These are phyloP conservation scores for Ilex asprella DNA, from an alignment of 257 asterid genomes.

Conservation along the genomic window DNA sequence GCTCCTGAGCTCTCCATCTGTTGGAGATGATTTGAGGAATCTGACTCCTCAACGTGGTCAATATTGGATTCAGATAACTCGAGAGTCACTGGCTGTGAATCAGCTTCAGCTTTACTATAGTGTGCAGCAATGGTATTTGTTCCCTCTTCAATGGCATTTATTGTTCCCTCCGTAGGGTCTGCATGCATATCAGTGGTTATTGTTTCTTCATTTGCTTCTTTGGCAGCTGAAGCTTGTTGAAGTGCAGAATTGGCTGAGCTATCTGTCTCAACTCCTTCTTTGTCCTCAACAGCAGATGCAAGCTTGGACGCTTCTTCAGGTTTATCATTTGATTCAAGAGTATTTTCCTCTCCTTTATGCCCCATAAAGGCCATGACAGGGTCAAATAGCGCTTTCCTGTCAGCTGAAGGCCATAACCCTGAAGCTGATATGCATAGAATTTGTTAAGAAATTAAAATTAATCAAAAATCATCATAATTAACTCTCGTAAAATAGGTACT, in stretches of 20 bases:
- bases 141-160: constrained; percentile 26
- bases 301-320: constrained; percentile 25
- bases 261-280: constrained; percentile 23
- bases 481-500: neutral
- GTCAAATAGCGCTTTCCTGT: constrained; percentile 53
- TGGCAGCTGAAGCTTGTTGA: constrained; percentile 28
- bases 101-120: constrained; percentile 31
- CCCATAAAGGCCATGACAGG: constrained; percentile 82
- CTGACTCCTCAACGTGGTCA: constrained; percentile 38
- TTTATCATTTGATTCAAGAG: constrained; percentile 35
- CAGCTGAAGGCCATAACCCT: constrained; percentile 72
- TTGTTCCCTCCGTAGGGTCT: constrained; percentile 32
- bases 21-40: constrained; percentile 25
- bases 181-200: constrained; percentile 28
- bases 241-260: constrained; percentile 23
- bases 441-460: constrained; percentile 8
- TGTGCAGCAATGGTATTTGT: constrained; percentile 29
- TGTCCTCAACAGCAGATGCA: constrained; percentile 29
- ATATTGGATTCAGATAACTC: constrained; percentile 35
- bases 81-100: constrained; percentile 22
- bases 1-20: constrained; percentile 26
- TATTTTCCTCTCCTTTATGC: constrained; percentile 45
- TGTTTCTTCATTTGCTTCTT: constrained; percentile 35
- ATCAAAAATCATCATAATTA: neutral
- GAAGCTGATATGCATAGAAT: constrained; percentile 37